Evolutionary conservation across 2,329 filamentous ascomycete species (phyloP), one percentile per base, ranked within the genome.

Genomic region (Colletotrichum magnum): DNA sequence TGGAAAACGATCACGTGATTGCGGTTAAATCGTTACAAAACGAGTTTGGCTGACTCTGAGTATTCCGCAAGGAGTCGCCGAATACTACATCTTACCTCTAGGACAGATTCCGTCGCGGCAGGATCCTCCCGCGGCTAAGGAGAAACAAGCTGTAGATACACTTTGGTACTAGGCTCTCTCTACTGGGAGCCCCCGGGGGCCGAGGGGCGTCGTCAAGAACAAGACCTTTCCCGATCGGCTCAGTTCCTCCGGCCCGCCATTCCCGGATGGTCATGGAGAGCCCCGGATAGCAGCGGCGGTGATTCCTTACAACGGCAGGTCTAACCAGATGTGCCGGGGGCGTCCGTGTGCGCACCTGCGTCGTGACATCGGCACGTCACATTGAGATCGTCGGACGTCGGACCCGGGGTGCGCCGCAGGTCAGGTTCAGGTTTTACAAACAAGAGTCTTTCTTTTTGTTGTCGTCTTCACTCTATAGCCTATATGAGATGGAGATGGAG

Each of bases 291-390:
- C 12, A 4, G 21, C 64, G 64, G 64, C 52, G 32, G 16, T 53
- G 64, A 64, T 64, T 58, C 47, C 65, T 64, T 18, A 32, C 53
- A 56, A 63, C 26, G 65, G 65, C 65, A 68, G 65, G 65, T 68
- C 52, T 58, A 18, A 15, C 59, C 65, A 68, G 58, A 52, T 26
- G 12, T 52, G 59, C 52, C 65, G 53, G 64, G 58, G 59, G 39
- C 45, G 45, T 47, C 13, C 45, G 41, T 16, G 24, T 7, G 43
- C 10, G 41, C n/a, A 6, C 16, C 64, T 64, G 64, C 59, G 45
- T 26, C 53, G 59, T 53, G 16, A 68, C 65, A 48, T 64, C 64
- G 59, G 64, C 45, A 58, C 24, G 65, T 58, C 65, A 58, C 59
- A 58, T 64, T 58, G 47, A 52, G 59, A 68, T 64, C 59, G 59